Conservation (phyloP, 352 stramenopile species). For the Phytophthora rubi region DNA sequence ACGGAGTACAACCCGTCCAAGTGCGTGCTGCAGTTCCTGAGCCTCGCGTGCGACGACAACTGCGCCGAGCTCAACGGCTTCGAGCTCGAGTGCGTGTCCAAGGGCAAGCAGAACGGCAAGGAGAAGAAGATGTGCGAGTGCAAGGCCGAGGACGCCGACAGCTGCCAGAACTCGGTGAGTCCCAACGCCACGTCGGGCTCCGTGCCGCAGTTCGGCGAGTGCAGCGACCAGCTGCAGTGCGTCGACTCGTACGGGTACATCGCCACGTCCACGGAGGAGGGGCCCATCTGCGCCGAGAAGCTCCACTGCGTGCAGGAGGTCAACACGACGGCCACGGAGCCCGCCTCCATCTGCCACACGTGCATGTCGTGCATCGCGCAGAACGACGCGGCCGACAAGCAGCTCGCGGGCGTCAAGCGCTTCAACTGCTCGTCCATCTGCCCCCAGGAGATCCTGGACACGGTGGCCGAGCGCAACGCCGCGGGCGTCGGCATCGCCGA, state of each 20-base stretch:
- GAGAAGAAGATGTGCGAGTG: conserved; percentile 63
- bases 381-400: too few species aligned
- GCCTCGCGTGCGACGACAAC: conserved; percentile 61
- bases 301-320: too few species aligned
- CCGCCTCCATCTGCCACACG: too few species aligned
- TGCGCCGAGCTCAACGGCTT: conserved; percentile 78
- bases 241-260: too few species aligned
- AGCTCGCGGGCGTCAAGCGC: too few species aligned
- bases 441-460: conserved; percentile 37
- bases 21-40: conserved; percentile 76
- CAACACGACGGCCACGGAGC: too few species aligned
- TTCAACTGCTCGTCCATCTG: too few species aligned
- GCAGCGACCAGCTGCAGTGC: too few species aligned
- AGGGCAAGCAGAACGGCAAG: conserved; percentile 66
- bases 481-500: conserved; percentile 65
- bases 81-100: conserved; percentile 64
- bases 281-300: too few species aligned
- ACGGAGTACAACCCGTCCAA: conserved; percentile 75
- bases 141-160: conserved; percentile 1
- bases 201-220: too few species aligned
- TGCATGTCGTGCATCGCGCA: background rate
- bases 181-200: conserved; percentile 24
- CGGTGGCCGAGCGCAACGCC: conserved; percentile 61
- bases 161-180: conserved; percentile 61
- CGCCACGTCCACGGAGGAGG: too few species aligned